Evolutionary conservation across 73 alveolate species (phyloP).

Genomic region (Paramecium tetraurelia): DNA sequence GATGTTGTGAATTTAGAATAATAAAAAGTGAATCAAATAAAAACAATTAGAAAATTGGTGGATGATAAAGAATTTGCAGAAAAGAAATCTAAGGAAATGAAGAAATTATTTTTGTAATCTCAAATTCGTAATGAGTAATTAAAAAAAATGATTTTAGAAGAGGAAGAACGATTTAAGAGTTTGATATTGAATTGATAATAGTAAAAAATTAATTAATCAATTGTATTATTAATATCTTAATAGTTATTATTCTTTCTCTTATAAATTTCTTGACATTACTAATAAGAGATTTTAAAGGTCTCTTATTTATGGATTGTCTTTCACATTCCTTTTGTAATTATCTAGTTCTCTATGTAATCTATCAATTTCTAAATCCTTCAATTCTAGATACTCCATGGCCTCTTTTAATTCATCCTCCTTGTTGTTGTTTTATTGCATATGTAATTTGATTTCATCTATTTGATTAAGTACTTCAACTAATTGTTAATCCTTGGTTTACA

Average conservation of each 20-base stretch:
- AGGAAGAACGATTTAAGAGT: neutral
- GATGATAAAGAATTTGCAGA: neutral
- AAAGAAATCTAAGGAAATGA: neutral
- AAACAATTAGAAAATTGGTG: neutral
- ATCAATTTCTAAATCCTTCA: slow-evolving; percentile 26
- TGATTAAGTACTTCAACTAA: neutral
- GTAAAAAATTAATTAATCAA: neutral
- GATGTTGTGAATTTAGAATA: neutral
- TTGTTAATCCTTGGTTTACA: neutral
- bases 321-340: neutral
- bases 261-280: neutral
- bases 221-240: neutral
- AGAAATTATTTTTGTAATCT: neutral
- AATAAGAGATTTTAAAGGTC: neutral
- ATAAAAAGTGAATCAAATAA: neutral
- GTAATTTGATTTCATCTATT: neutral
- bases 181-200: neutral
- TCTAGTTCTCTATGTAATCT: slow-evolving; percentile 7
- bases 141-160: neutral
- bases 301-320: neutral
- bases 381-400: slow-evolving; percentile 33
- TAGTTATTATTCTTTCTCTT: slow-evolving; percentile 20
- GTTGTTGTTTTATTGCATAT: neutral
- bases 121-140: neutral
- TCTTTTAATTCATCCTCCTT: neutral